Percentiles rank a stretch among this genome's conserved stretches.
Evolutionary conservation across 1,284 basidiomycete species (phyloP).

Genomic region (Volvariella volvacea): DNA sequence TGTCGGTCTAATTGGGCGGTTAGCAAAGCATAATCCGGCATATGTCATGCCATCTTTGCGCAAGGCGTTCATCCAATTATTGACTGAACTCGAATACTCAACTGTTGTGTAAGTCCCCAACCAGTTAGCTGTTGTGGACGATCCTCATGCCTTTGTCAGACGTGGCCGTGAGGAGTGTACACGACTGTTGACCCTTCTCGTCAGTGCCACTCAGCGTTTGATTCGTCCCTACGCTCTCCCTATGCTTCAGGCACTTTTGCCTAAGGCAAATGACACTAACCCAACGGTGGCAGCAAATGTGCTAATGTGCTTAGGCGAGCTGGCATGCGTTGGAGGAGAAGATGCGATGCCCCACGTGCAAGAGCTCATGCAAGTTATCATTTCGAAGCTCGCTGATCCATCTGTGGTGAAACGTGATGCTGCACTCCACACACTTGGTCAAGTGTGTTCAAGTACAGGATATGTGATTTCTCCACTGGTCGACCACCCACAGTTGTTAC

Average conservation of each 20-base stretch:
- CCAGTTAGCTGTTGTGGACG: not conserved
- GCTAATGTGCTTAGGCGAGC: conserved; percentile 91
- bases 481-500: conserved; percentile 89
- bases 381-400: conserved; percentile 84
- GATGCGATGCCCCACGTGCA: conserved; percentile 82
- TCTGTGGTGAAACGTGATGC: conserved; percentile 88
- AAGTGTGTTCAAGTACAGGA: conserved; percentile 93
- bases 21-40: conserved; percentile 95
- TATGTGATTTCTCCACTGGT: conserved; percentile 91
- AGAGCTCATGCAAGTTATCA: conserved; percentile 86
- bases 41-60: conserved; percentile 98
- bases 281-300: conserved; percentile 90
- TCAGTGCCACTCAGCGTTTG: conserved; percentile 86
- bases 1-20: conserved; percentile 87
- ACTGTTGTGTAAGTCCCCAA: conserved; percentile 64
- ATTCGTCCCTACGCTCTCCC: conserved; percentile 98
- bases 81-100: conserved; percentile 97
- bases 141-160: conserved; percentile 24
- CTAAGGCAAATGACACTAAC: conserved; percentile 82
- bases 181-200: conserved; percentile 78
- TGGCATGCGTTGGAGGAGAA: conserved; percentile 91
- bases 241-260: conserved; percentile 87
- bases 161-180: conserved; percentile 92
- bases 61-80: conserved; percentile 92
- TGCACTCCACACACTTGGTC: conserved; percentile 89